A percentile compares a stretch with the other conserved stretches of the same genome.
Evolutionary conservation across 805 yeast genomes (phyloP).

Genomic region (Priceomyces melissophilus): DNA sequence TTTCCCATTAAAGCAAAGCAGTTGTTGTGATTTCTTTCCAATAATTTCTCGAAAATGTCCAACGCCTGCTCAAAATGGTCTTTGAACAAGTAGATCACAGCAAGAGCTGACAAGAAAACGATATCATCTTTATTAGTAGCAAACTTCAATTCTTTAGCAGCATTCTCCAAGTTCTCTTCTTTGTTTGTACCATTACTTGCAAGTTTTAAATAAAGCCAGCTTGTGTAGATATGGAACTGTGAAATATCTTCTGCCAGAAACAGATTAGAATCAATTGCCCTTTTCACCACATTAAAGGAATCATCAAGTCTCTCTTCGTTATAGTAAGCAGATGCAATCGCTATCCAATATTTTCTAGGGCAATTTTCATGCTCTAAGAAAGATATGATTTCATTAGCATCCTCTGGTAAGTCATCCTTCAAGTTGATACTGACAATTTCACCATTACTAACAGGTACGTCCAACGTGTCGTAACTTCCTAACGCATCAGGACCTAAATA

Average conservation of each 20-base stretch:
- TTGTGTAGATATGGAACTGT: slow-evolving; percentile 56
- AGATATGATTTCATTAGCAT: slow-evolving; percentile 76
- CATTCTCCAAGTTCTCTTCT: slow-evolving; percentile 21
- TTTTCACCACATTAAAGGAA: slow-evolving; percentile 59
- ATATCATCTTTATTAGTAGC: slow-evolving; percentile 16
- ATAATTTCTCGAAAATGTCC: slow-evolving; percentile 61
- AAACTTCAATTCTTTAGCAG: slow-evolving; percentile 19
- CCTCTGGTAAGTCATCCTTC: slow-evolving; percentile 81
- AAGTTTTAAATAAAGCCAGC: slow-evolving; percentile 66
- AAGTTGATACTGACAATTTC: slow-evolving; percentile 86
- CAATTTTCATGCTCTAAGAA: slow-evolving; percentile 80
- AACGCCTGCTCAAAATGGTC: slow-evolving; percentile 70
- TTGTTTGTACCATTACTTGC: slow-evolving; percentile 25
- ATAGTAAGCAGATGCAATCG: slow-evolving; percentile 78
- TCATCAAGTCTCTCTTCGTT: slow-evolving; percentile 55
- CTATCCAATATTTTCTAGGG: slow-evolving; percentile 75
- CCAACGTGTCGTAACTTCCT: slow-evolving; percentile 35
- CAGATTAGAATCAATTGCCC: slow-evolving; percentile 48
- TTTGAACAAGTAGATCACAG: slow-evolving; percentile 55
- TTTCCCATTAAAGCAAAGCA: slow-evolving; percentile 77
- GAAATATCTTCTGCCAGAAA: slow-evolving; percentile 42
- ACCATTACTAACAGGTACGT: slow-evolving; percentile 70
- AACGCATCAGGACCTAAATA: slow-evolving; percentile 31
- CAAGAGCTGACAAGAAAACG: slow-evolving; percentile 60
- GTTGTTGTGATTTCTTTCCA: slow-evolving; percentile 54